phyloP scores from a whole-genome alignment of 352 stramenopile species.

The Globisporangium yorkense region DNA sequence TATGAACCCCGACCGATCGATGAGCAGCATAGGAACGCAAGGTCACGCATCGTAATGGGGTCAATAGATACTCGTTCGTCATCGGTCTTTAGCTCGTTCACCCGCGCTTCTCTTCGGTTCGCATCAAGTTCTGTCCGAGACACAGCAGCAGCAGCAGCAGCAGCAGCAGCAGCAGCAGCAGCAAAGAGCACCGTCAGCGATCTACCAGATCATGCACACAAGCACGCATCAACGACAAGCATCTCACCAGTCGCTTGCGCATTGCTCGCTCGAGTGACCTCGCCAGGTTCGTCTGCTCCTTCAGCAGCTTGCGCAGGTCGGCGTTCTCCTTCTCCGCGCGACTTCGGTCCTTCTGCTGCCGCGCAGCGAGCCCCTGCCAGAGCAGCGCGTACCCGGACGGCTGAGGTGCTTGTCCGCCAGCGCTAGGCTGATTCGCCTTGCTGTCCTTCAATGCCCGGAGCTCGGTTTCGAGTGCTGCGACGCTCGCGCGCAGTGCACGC shows the following conservation, averaged over 20 bases:
- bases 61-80: background rate
- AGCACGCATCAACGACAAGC: background rate
- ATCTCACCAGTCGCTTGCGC: slow-evolving; percentile 7
- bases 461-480: slow-evolving; percentile 1
- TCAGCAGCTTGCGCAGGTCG: slow-evolving; percentile 1
- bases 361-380: slow-evolving; percentile 3
- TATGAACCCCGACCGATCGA: background rate
- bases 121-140: background rate
- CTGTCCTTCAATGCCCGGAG: background rate
- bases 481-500: background rate
- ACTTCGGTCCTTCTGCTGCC: background rate
- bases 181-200: background rate
- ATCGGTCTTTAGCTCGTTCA: background rate
- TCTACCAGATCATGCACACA: background rate
- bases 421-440: background rate
- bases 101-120: background rate
- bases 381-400: background rate
- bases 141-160: background rate
- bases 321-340: slow-evolving; percentile 3
- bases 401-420: background rate
- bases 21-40: background rate
- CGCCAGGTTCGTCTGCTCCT: slow-evolving; percentile 4
- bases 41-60: background rate
- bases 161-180: no score
- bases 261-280: slow-evolving; percentile 5